A percentile compares a stretch with the other conserved stretches of the same genome.
Evolutionary conservation across 345 rosid species (phyloP).

Genomic region (Boechera stricta): DNA sequence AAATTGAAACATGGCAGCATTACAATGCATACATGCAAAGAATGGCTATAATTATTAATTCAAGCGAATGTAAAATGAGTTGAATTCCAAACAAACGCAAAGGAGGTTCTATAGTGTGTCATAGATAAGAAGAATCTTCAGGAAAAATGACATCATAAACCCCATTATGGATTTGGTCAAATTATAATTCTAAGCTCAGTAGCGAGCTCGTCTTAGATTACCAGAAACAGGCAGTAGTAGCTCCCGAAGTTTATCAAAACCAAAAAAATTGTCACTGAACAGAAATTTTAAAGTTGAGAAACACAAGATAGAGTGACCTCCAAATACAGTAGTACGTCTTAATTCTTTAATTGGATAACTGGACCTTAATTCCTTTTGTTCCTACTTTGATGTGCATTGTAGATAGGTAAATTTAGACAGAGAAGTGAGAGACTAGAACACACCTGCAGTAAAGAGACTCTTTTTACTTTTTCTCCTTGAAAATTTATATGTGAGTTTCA

Average conservation of each 20-base stretch:
- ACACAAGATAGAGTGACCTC: conserved; percentile 19
- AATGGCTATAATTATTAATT: conserved; percentile 11
- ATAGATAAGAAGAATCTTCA: conserved; percentile 22
- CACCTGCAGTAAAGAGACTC: conserved; percentile 68
- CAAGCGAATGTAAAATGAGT: conserved; percentile 21
- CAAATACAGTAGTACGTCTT: conserved; percentile 21
- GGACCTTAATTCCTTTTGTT: conserved; percentile 4
- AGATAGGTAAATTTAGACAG: conserved; percentile 23
- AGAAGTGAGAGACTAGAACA: conserved; percentile 35
- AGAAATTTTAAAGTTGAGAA: conserved; percentile 18
- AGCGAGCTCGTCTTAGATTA: conserved; percentile 20
- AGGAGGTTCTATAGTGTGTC: conserved; percentile 25
- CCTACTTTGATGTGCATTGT: conserved; percentile 30
- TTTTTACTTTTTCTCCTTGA: conserved; percentile 65
- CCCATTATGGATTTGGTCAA: conserved; percentile 28
- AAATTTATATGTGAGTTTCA: conserved; percentile 45
- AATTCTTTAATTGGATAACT: conserved; percentile 7
- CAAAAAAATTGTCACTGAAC: neutral
- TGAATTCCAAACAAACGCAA: conserved; percentile 15
- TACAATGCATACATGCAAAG: conserved; percentile 16
- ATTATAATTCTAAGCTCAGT: conserved; percentile 5
- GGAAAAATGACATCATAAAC: conserved; percentile 28
- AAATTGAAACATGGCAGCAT: conserved; percentile 21
- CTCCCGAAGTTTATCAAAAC: conserved; percentile 18
- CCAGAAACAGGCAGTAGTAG: conserved; percentile 18